phyloP scores from a whole-genome alignment of 352 stramenopile genomes.

The Pythium volutum region DNA sequence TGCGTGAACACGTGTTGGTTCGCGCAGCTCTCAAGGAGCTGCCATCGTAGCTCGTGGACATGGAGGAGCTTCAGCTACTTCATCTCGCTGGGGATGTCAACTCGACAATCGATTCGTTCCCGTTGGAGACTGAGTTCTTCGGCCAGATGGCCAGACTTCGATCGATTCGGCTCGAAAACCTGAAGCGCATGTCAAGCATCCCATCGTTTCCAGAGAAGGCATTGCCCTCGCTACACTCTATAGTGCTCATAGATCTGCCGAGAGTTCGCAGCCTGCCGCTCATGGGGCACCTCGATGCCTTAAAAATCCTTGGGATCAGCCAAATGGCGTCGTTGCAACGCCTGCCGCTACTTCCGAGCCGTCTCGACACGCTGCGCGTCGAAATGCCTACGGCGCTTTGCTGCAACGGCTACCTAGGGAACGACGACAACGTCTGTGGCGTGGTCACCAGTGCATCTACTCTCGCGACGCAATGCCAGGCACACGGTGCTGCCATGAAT shows the following conservation, averaged over 20 bases:
- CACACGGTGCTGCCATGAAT: not conserved
- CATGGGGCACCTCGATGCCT: slow-evolving; percentile 1
- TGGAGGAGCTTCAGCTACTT: slow-evolving; percentile 14
- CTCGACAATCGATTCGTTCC: slow-evolving; percentile 8
- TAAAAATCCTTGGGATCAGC: slow-evolving; percentile 1
- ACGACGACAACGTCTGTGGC: not conserved
- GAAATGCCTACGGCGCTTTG: slow-evolving; percentile 17
- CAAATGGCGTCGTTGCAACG: slow-evolving; percentile 5
- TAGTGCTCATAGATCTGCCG: slow-evolving; percentile 7
- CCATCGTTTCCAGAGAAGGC: slow-evolving; percentile 6
- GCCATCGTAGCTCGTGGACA: slow-evolving; percentile 13
- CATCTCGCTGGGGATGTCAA: slow-evolving; percentile 17
- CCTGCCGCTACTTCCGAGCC: slow-evolving; percentile 9
- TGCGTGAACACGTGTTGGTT: slow-evolving; percentile 12
- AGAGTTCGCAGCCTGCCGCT: slow-evolving; percentile 11
- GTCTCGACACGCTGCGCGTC: slow-evolving; percentile 1
- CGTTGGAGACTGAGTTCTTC: slow-evolving; percentile 4
- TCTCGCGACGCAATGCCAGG: not conserved
- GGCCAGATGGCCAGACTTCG: not conserved
- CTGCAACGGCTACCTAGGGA: slow-evolving; percentile 21
- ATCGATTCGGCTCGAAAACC: slow-evolving; percentile 2
- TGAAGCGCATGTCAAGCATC: not conserved
- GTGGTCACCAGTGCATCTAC: not conserved
- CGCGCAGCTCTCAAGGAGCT: not conserved
- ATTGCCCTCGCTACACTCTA: not conserved